phyloP scores from a whole-genome alignment of 768 basidiomycete genomes.

The Suillus subaureus region DNA sequence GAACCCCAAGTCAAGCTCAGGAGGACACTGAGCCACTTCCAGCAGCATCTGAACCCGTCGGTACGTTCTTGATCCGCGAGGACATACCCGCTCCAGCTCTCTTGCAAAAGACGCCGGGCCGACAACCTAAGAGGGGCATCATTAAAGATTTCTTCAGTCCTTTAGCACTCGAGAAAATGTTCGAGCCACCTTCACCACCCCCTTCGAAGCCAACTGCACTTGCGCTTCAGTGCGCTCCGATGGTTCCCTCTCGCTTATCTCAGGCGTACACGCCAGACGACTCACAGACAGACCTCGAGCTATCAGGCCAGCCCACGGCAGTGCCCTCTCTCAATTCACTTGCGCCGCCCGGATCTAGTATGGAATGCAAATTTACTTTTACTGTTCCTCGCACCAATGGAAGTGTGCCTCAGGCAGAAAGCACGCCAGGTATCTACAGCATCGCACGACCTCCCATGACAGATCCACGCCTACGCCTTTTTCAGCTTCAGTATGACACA shows the following conservation, averaged over 20 bases:
- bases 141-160: slow-evolving; percentile 90
- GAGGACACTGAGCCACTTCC: slow-evolving; percentile 32
- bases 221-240: slow-evolving; percentile 30
- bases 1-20: slow-evolving; percentile 42
- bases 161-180: slow-evolving; percentile 86
- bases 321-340: slow-evolving; percentile 14
- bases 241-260: slow-evolving; percentile 39
- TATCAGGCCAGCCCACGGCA: slow-evolving; percentile 12
- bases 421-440: slow-evolving; percentile 48
- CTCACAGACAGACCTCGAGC: slow-evolving; percentile 27
- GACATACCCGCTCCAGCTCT: slow-evolving; percentile 59
- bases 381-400: slow-evolving; percentile 52
- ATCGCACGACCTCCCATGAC: slow-evolving; percentile 42
- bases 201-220: slow-evolving; percentile 24
- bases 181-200: slow-evolving; percentile 90
- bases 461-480: slow-evolving; percentile 80
- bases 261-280: slow-evolving; percentile 38
- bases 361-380: slow-evolving; percentile 76
- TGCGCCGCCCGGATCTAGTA: slow-evolving; percentile 26
- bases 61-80: slow-evolving; percentile 78
- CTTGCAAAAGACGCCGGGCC: slow-evolving; percentile 67
- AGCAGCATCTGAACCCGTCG: slow-evolving; percentile 41
- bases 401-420: slow-evolving; percentile 56
- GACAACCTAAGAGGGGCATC: slow-evolving; percentile 51
- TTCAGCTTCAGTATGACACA: slow-evolving; percentile 95